Conservation (phyloP, 495 filamentous ascomycete genomes). For the Penicillium bovifimosum region DNA sequence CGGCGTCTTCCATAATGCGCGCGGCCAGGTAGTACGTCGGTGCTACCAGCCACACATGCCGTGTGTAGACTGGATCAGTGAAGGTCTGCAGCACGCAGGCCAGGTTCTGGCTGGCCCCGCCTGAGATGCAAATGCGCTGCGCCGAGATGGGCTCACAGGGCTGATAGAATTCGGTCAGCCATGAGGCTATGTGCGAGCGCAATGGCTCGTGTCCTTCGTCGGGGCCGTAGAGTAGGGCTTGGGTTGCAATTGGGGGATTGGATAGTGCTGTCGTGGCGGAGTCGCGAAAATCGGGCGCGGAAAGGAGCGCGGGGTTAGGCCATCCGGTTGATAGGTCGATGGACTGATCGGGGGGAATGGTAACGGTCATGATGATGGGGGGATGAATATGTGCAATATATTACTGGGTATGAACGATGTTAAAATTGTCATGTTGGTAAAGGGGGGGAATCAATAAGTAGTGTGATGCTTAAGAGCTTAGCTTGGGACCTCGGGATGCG, state of each 20-base stretch:
- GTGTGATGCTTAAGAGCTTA: neutral
- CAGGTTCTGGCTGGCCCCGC: constrained; percentile 73
- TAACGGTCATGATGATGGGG: neutral
- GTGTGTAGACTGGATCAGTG: constrained; percentile 71
- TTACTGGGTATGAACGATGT: too few relatives aligned
- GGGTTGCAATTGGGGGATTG: constrained; percentile 47
- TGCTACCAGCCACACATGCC: constrained; percentile 69
- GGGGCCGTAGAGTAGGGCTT: constrained; percentile 69
- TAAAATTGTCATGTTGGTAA: neutral
- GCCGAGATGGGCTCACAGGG: constrained; percentile 35
- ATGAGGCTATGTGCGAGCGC: constrained; percentile 57
- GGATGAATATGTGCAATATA: neutral
- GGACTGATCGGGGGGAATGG: constrained; percentile 10
- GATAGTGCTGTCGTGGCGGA: constrained; percentile 54
- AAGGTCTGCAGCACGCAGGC: constrained; percentile 67
- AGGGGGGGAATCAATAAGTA: neutral
- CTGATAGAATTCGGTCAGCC: constrained; percentile 62
- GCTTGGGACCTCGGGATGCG: neutral
- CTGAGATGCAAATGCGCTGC: constrained; percentile 71
- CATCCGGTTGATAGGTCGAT: constrained; percentile 70
- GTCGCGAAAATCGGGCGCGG: constrained; percentile 48
- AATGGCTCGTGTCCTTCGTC: constrained; percentile 68
- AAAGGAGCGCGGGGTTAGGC: constrained; percentile 68
- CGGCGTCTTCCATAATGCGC: constrained; percentile 72
- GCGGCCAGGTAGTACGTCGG: constrained; percentile 78